Percentiles rank a stretch among this genome's conserved stretches.
Conservation (phyloP, 352 stramenopile genomes). For the Peronospora belbahrii region DNA sequence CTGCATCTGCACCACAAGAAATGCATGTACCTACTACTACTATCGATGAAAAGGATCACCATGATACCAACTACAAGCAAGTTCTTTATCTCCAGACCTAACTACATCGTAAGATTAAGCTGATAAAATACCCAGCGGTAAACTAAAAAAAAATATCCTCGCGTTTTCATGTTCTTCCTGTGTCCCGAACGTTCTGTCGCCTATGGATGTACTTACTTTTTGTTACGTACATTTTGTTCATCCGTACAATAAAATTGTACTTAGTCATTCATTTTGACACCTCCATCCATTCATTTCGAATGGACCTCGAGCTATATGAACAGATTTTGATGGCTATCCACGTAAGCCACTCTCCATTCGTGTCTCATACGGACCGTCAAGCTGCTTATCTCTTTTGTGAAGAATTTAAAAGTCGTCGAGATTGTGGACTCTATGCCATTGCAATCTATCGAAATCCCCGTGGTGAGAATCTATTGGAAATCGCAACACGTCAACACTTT, state of each 20-base stretch:
- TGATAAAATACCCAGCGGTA: too few species aligned
- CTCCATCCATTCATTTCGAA: background rate
- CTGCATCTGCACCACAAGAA: too few species aligned
- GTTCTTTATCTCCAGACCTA: too few species aligned
- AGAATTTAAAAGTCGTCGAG: constrained; percentile 55
- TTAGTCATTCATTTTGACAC: too few species aligned
- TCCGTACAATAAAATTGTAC: too few species aligned
- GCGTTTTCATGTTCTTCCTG: background rate
- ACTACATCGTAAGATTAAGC: too few species aligned
- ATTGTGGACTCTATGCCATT: constrained; percentile 70
- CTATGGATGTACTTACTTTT: too few species aligned
- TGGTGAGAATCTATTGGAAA: constrained; percentile 25
- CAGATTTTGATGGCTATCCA: constrained; percentile 66
- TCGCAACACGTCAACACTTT: constrained; percentile 63
- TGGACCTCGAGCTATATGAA: constrained; percentile 65
- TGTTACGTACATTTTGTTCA: too few species aligned
- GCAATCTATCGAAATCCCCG: constrained; percentile 57
- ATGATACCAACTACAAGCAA: too few species aligned
- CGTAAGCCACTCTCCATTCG: constrained; percentile 56
- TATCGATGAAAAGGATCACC: too few species aligned
- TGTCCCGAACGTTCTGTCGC: background rate
- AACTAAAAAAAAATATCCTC: too few species aligned
- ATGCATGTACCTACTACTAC: too few species aligned
- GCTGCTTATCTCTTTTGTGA: constrained; percentile 69
- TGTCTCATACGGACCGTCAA: constrained; percentile 34